phyloP scores from a whole-genome alignment of 2,329 filamentous ascomycete genomes.

The Fusarium robinianum region DNA sequence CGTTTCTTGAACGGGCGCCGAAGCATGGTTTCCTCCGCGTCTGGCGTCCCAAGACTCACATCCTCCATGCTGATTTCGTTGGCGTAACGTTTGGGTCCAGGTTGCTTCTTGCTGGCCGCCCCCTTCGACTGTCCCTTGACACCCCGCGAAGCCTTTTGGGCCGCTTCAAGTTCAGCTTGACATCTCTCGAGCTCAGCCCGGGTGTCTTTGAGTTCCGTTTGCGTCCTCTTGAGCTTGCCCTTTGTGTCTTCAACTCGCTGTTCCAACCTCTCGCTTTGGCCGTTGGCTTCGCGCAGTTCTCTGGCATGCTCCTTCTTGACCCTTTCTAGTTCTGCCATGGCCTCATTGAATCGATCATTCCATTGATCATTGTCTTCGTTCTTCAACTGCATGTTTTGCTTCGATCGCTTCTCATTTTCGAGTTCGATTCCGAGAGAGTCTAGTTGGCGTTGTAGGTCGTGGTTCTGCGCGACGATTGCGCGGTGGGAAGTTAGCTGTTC shows the following conservation, averaged over 20 bases:
- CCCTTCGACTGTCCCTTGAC: constrained; percentile 33
- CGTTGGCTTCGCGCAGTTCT: constrained; percentile 63
- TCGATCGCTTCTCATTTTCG: constrained; percentile 69
- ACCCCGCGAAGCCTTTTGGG: constrained; percentile 19
- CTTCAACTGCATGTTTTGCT: constrained; percentile 38
- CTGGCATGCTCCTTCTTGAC: constrained; percentile 54
- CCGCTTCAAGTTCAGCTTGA: constrained; percentile 48
- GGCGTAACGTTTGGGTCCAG: constrained; percentile 51
- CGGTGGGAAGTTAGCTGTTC: constrained; percentile 65
- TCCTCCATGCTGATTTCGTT: constrained; percentile 53
- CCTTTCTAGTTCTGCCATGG: constrained; percentile 52
- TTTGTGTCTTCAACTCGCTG: constrained; percentile 65
- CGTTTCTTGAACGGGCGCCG: constrained; percentile 59
- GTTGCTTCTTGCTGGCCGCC: constrained; percentile 34
- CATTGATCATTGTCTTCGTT: constrained; percentile 49
- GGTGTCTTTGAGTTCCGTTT: constrained; percentile 72
- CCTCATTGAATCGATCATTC: constrained; percentile 42
- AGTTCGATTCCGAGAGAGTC: constrained; percentile 78
- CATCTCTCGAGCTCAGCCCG: constrained; percentile 47
- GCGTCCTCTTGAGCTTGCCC: constrained; percentile 68
- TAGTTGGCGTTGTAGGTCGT: constrained; percentile 77
- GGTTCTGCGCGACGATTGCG: constrained; percentile 74
- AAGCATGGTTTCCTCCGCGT: constrained; percentile 47
- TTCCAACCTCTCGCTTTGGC: constrained; percentile 67
- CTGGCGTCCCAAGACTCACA: constrained; percentile 52